Conservation (phyloP, 169 alveolate genomes). For the Perkinsus chesapeaki region DNA sequence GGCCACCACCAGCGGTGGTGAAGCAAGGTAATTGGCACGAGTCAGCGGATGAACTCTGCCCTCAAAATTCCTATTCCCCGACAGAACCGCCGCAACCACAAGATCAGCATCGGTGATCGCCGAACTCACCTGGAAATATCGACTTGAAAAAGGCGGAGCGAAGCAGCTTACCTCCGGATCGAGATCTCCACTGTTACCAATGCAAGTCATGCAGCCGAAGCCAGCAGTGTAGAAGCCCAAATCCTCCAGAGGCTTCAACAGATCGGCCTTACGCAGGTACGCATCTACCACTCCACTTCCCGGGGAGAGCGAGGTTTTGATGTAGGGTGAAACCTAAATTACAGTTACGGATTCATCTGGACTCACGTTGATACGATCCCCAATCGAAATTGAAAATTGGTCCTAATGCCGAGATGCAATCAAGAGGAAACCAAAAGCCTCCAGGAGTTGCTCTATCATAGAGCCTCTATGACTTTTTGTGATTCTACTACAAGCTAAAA, state of each 20-base stretch:
- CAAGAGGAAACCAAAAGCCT: too few species aligned
- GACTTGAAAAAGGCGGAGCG: not conserved
- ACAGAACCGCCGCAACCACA: conserved; percentile 85
- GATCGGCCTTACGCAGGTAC: conserved; percentile 17
- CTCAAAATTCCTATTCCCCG: conserved; percentile 94
- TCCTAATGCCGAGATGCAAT: too few species aligned
- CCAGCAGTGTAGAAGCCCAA: conserved; percentile 89
- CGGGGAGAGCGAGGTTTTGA: conserved; percentile 89
- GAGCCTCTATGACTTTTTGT: too few species aligned
- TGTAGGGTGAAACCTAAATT: conserved; percentile 64
- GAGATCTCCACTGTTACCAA: conserved; percentile 92
- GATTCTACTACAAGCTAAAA: not conserved
- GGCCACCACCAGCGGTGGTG: conserved; percentile 92
- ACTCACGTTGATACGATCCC: too few species aligned
- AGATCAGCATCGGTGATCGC: conserved; percentile 75
- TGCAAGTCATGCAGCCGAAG: conserved; percentile 96
- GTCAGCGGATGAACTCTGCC: conserved; percentile 92
- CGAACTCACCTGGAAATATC: not conserved
- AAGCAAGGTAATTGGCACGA: conserved; percentile 90
- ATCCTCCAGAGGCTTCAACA: conserved; percentile 16
- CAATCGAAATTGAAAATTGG: too few species aligned
- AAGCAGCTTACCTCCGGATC: conserved; percentile 75
- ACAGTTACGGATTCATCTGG: too few species aligned
- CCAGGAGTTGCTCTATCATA: too few species aligned
- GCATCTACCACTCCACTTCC: conserved; percentile 50